phyloP scores from a whole-genome alignment of 83 land plant genomes.

The Picea abies region DNA sequence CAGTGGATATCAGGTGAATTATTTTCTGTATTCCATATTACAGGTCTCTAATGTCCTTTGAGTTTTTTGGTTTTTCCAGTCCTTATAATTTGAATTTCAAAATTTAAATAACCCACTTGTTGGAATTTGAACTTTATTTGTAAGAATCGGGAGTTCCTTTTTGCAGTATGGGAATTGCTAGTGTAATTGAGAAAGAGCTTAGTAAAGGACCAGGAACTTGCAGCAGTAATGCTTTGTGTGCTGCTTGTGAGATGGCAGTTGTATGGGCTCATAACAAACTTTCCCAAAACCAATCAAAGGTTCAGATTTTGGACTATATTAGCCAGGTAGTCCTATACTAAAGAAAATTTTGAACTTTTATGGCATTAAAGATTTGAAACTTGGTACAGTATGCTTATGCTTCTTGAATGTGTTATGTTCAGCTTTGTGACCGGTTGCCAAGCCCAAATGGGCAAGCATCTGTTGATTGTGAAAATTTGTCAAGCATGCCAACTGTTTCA shows the following conservation, averaged over 20 bases:
- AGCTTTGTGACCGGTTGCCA: conserved; percentile 82
- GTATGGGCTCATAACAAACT: conserved; percentile 73
- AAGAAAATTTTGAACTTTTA: neutral
- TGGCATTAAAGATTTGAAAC: neutral
- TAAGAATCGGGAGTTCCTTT: neutral
- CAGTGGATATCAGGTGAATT: neutral
- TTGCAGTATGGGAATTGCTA: conserved; percentile 36
- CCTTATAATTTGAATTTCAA: neutral
- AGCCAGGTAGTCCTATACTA: conserved; percentile 43
- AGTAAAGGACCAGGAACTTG: conserved; percentile 17
- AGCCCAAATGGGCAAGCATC: conserved; percentile 73
- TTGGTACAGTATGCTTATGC: neutral
- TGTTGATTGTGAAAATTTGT: conserved; percentile 60
- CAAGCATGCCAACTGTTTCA: conserved; percentile 64
- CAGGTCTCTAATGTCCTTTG: neutral
- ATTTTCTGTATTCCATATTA: neutral
- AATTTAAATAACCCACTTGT: neutral
- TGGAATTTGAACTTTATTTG: neutral
- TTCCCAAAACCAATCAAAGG: conserved; percentile 49
- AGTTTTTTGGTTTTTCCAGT: neutral
- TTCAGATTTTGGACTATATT: conserved; percentile 52
- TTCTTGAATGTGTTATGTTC: conserved; percentile 10
- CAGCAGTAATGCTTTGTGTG: conserved; percentile 52
- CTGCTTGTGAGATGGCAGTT: conserved; percentile 80
- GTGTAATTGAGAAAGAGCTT: conserved; percentile 36